Evolutionary conservation across 108 stramenopile species (phyloP), one percentile per base, ranked within the genome.

Genomic region (Phaeodactylum tricornutum): DNA sequence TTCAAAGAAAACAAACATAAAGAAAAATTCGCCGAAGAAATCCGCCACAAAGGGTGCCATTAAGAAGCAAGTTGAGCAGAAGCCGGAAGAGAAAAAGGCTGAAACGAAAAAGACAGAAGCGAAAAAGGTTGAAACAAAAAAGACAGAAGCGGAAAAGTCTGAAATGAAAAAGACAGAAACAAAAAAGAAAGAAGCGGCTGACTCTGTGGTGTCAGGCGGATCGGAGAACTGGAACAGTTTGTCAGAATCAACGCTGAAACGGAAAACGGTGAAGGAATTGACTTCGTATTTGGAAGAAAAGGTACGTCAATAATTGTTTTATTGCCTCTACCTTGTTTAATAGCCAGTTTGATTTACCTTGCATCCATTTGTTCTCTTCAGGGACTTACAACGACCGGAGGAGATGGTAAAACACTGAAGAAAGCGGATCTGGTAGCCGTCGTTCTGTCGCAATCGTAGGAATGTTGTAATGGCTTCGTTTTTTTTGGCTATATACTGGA

Each of bases 201-300:
- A n/a, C n/a, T n/a, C n/a, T n/a, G n/a, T n/a, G n/a, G n/a, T n/a
- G n/a, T n/a, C n/a, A n/a, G n/a, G n/a, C n/a, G n/a, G n/a, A n/a
- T n/a, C n/a, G n/a, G 44, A 7, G 24, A 33, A 61, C 31, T 58
- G 62, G 51, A 42, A 43, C 20, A 41, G 0, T 19, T 31, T 70
- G 9, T 44, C 63, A 14, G 41, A 50, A 26, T 71, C 70, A 27
- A 55, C 70, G 40, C 41, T 71, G 41, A 55, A 43, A 23, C 29
- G 64, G 46, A 71, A 64, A 34, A 65, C 70, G 9, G 54, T 65
- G 15, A 50, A 53, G 28, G 55, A 56, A 24, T 37, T 71, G 11
- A 51, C 25, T 3, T 50, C 45, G 2, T 71, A 65, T 30, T 41
- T 71, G 36, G 30, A 40, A 19, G 34, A 33, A 16, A 57, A 53